Base-by-base conservation (phyloP, 257 asterid species). In the Haberlea rhodopensis region DNA sequence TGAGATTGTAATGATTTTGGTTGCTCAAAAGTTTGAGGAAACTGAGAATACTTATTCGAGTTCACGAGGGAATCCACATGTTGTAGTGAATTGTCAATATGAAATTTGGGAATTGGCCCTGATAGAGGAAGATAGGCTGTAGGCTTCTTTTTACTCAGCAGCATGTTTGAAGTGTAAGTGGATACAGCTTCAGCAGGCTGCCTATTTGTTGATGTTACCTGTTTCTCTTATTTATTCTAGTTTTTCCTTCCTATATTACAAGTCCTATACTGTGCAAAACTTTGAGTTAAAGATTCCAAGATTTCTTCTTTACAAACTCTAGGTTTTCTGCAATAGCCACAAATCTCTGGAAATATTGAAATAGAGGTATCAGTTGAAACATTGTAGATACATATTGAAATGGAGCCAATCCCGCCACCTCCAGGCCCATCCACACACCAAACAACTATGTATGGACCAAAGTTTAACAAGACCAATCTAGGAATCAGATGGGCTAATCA, bases 41-140 rank as follows among this genome's bases (percentile, higher is more conserved):
- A 8, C 25, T n/a, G 46, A 23, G 25, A n/a, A 57, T 29, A 27
- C 26, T 13, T n/a, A 57, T 29, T 57, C 21, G 9, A 29, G 45
- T 6, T 37, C 31, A 34, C 3, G 3, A 57, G 21, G 20, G 22
- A 57, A n/a, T 9, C n/a, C 11, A 3, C 21, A 43, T 57, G 13
- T 20, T 7, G 28, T n/a, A 43, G 63, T 19, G 21, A 28, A 45
- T 16, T 57, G 32, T 27, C 34, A 28, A 57, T 28, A 24, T 1
- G n/a, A 8, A 0, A 29, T 11, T 57, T 57, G 63, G 34, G 63
- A 15, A 28, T 16, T 28, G 45, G 32, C 16, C 5, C 5, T n/a
- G 46, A 16, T 20, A 57, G 63, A 57, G 62, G 43, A 34, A 34
- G 43, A 34, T 34, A n/a, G 63, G 22, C 18, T 57, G 24, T 56